These are phyloP conservation scores for Aspergillus leporis DNA, from an alignment of 495 filamentous ascomycete genomes.

Conservation along the genomic window DNA sequence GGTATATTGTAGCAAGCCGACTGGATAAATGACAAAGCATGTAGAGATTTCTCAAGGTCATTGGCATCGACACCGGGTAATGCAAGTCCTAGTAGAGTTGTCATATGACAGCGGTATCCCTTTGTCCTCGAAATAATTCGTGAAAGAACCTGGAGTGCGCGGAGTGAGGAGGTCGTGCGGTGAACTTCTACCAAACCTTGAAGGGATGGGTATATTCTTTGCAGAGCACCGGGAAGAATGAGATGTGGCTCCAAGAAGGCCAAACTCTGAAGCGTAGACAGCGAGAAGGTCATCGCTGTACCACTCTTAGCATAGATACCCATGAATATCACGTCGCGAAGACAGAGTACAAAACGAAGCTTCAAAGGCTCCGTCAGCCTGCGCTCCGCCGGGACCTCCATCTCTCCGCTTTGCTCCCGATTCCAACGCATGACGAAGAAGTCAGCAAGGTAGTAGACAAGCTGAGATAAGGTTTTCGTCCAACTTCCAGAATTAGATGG, in stretches of 20 bases:
- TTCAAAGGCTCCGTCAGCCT: slow-evolving; percentile 78
- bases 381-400: slow-evolving; percentile 78
- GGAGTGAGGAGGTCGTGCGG: slow-evolving; percentile 89
- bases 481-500: slow-evolving; percentile 93
- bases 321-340: slow-evolving; percentile 96
- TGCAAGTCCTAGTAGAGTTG: slow-evolving; percentile 85
- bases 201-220: slow-evolving; percentile 94
- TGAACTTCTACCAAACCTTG: slow-evolving; percentile 97
- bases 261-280: slow-evolving; percentile 84
- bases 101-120: slow-evolving; percentile 93
- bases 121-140: slow-evolving; percentile 87
- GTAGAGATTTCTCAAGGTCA: slow-evolving; percentile 92
- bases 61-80: slow-evolving; percentile 97
- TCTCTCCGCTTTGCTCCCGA: slow-evolving; percentile 86
- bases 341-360: slow-evolving; percentile 83
- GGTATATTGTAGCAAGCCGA: slow-evolving; percentile 93
- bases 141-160: slow-evolving; percentile 84
- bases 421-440: slow-evolving; percentile 99
- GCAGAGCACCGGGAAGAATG: slow-evolving; percentile 89
- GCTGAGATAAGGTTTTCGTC: slow-evolving; percentile 86
- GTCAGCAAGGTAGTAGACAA: slow-evolving; percentile 91
- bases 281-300: slow-evolving; percentile 84
- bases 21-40: slow-evolving; percentile 93
- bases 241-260: slow-evolving; percentile 89
- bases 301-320: slow-evolving; percentile 95